Evolutionary conservation across 1,139 yeast genomes (phyloP).

Genomic region (Ogataea hybrid): DNA sequence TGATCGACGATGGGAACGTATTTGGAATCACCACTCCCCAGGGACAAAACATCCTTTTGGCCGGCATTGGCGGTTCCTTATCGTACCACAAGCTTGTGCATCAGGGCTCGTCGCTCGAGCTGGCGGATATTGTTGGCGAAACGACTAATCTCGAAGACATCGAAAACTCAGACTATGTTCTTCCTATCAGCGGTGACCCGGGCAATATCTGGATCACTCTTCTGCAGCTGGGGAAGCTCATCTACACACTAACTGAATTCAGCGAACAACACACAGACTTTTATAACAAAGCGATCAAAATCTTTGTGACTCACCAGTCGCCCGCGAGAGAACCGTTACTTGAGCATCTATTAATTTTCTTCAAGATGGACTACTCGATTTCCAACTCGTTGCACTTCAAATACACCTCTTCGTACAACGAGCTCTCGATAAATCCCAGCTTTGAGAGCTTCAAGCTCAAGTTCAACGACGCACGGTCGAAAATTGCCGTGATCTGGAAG

Average conservation of each 20-base stretch:
- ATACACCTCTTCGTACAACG: slow-evolving; percentile 71
- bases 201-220: slow-evolving; percentile 78
- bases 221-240: slow-evolving; percentile 65
- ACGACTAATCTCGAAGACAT: slow-evolving; percentile 18
- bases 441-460: slow-evolving; percentile 63
- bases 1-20: slow-evolving; percentile 57
- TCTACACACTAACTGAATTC: slow-evolving; percentile 42
- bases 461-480: slow-evolving; percentile 59
- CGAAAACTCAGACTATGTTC: slow-evolving; percentile 21
- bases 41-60: slow-evolving; percentile 49
- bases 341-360: slow-evolving; percentile 63
- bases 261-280: slow-evolving; percentile 27
- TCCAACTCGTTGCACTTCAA: slow-evolving; percentile 73
- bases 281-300: slow-evolving; percentile 46
- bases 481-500: slow-evolving; percentile 64
- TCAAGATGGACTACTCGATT: slow-evolving; percentile 70
- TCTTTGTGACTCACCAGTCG: slow-evolving; percentile 68
- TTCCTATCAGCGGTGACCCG: slow-evolving; percentile 61
- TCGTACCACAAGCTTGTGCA: slow-evolving; percentile 69
- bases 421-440: slow-evolving; percentile 60
- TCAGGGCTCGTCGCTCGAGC: slow-evolving; percentile 46
- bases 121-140: slow-evolving; percentile 26
- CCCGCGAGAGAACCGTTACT: slow-evolving; percentile 64
- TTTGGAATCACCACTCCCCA: slow-evolving; percentile 39
- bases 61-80: slow-evolving; percentile 73